These are phyloP conservation scores for Cephaloascus albidus DNA, from an alignment of 805 yeast species.

Conservation along the genomic window DNA sequence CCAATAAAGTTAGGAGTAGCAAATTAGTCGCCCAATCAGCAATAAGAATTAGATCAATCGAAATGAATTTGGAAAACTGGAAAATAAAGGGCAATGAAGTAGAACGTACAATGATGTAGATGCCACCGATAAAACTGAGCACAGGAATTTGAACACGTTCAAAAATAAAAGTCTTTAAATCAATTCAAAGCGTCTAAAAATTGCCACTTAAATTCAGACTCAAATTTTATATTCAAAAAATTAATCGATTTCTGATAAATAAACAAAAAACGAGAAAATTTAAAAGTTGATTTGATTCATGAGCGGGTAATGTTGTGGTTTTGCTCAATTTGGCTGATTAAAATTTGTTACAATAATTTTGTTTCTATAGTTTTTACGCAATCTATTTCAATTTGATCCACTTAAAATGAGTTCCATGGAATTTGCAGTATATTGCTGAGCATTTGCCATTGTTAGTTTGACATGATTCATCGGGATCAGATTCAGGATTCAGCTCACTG, in stretches of 20 bases:
- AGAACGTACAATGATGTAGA: neutral
- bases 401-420: no score
- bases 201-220: neutral
- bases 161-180: no score
- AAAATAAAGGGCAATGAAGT: neutral
- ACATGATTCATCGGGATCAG: no score
- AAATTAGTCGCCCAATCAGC: neutral
- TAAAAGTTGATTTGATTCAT: conserved; percentile 1
- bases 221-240: neutral
- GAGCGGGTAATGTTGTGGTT: neutral
- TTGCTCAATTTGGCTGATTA: neutral
- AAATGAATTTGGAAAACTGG: neutral
- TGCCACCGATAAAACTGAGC: no score
- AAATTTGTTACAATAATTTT: no score
- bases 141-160: no score
- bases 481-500: no score
- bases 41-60: neutral
- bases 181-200: neutral
- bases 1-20: neutral
- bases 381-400: no score
- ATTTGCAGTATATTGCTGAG: no score
- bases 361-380: no score
- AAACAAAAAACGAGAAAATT: conserved; percentile 1
- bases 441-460: no score
- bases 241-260: no score